Evolutionary conservation across 129 eudicot genomes (phyloP).

Genomic region (Apium graveolens): DNA sequence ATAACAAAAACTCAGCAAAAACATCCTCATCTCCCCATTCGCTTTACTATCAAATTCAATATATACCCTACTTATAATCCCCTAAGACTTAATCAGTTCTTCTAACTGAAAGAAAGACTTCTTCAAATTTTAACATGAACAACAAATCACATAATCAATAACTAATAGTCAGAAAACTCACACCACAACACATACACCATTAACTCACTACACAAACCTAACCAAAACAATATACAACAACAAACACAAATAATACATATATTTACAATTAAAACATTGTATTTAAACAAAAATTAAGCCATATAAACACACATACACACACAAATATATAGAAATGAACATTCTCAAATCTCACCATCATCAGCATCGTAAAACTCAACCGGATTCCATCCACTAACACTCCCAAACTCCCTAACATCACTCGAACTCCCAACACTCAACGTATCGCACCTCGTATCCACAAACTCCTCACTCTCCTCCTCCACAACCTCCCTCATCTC

Average conservation of each 20-base stretch:
- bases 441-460: constrained; percentile 18
- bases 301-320: background rate
- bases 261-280: background rate
- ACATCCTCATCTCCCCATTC: background rate
- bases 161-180: background rate
- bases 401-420: constrained; percentile 7
- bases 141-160: background rate
- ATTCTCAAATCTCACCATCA: constrained; percentile 26
- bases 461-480: constrained; percentile 17
- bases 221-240: background rate
- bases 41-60: background rate
- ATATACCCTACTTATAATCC: background rate
- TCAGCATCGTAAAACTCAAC: constrained; percentile 42
- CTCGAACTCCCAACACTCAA: constrained; percentile 22
- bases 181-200: background rate
- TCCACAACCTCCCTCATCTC: constrained; percentile 13
- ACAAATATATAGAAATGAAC: background rate
- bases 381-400: constrained; percentile 20
- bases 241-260: too few relatives aligned
- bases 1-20: background rate
- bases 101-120: background rate
- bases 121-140: background rate
- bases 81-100: background rate
- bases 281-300: background rate
- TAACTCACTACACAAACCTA: background rate